Evolutionary conservation across 495 filamentous ascomycete species (phyloP).

Genomic region (Viridothelium virens): DNA sequence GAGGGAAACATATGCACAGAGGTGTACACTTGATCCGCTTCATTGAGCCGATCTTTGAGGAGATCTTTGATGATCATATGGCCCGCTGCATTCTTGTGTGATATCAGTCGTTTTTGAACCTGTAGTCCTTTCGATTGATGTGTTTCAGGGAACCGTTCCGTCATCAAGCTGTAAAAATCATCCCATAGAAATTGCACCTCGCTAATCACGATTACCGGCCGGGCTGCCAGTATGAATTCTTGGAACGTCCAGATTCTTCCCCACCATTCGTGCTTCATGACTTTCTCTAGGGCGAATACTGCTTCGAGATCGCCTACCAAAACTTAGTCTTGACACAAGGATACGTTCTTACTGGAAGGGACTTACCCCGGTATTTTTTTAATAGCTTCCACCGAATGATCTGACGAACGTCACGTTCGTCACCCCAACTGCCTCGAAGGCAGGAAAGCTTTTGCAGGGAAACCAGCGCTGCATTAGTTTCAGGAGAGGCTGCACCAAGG

Average conservation of each 20-base stretch:
- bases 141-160: not conserved
- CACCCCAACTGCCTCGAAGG: not conserved
- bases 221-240: not conserved
- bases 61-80: not conserved
- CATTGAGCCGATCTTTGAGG: not conserved
- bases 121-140: not conserved
- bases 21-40: not conserved
- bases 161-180: not conserved
- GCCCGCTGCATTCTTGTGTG: not conserved
- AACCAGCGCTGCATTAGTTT: not conserved
- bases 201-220: not conserved
- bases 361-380: not conserved
- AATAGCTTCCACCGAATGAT: not conserved
- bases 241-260: not conserved
- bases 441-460: not conserved
- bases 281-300: not conserved
- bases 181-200: not conserved
- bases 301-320: not conserved
- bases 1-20: not conserved
- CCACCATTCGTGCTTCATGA: slow-evolving; percentile 6
- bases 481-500: slow-evolving; percentile 11
- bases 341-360: not conserved
- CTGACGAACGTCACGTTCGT: not conserved
- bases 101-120: not conserved
- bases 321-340: not conserved